Base-by-base conservation (phyloP, 106 monocot species). In the Apostasia shenzhenica region DNA sequence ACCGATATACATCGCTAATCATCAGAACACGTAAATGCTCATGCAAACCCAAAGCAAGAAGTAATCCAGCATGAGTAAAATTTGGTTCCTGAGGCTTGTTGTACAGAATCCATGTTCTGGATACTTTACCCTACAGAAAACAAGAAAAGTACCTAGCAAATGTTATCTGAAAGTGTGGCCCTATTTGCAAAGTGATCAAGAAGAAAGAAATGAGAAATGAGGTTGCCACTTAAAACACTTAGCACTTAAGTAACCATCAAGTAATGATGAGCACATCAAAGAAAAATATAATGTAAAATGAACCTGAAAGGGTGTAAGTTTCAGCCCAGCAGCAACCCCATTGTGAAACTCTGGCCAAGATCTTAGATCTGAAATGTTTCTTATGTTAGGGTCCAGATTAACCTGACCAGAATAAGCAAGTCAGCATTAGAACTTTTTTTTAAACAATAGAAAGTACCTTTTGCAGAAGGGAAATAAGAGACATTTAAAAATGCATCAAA, bases 321-420 rank as follows among this genome's bases (percentile, higher is more conserved):
- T 89, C 70, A 97, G 68, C 55, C 95, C 95, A 79, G 95, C 92
- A 81, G 95, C 92, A 73, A 92, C 95, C 73, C 95, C 95, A 87
- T 97, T 97, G 66, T 97, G 95, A 72, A 97, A 97, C 54, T 97
- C 92, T 53, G 95, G 86, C 95, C 95, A 97, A 57, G 87, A 82
- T 53, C 68, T 83, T 50, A 92, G 78, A 69, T 92, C 95, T 26
- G 87, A 75, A 41, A 97, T 76, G 69, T 68, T 97, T 79, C 95
- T 75, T 59, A 85, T 55, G 77, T 86, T 92, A 62, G 92, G 86
- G 68, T 97, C 95, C 61, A 97, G 66, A 81, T 92, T 97, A 67
- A 97, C 89, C 95, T 97, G 60, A 13, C n/a, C 1, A 71, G 13
- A 41, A 57, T 12, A 57, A 55, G 48, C 42, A 63, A 47, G 47